Percentiles rank a stretch among this genome's conserved stretches.
Conservation (phyloP, 495 filamentous ascomycete genomes). For the Lentithecium fluviatile region DNA sequence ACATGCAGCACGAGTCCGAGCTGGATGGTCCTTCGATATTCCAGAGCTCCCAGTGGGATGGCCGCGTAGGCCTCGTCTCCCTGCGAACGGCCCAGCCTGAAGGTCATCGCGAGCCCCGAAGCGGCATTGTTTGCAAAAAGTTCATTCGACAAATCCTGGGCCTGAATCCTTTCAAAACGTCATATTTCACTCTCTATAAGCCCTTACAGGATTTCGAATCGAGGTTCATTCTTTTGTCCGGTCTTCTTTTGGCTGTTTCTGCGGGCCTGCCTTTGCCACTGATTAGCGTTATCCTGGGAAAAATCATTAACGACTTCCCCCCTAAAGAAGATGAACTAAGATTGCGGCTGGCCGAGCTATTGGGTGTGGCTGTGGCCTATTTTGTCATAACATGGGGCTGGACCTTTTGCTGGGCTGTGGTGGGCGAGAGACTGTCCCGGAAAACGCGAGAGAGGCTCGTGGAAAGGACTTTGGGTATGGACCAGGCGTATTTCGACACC, state of each 20-base stretch:
- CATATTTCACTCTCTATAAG: slow-evolving; percentile 43
- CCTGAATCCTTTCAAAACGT: slow-evolving; percentile 40
- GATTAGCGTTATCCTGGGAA: slow-evolving; percentile 49
- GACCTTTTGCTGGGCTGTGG: slow-evolving; percentile 42
- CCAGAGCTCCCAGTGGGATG: no score
- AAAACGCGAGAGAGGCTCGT: slow-evolving; percentile 40
- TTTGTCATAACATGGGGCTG: slow-evolving; percentile 46
- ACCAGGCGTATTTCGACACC: slow-evolving; percentile 44
- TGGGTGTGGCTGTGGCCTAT: slow-evolving; percentile 44
- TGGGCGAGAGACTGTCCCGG: slow-evolving; percentile 43
- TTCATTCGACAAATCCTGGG: slow-evolving; percentile 34
- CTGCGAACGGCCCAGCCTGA: no score
- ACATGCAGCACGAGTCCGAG: no score
- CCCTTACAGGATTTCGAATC: slow-evolving; percentile 33
- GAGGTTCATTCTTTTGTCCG: slow-evolving; percentile 31
- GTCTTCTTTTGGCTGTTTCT: slow-evolving; percentile 41
- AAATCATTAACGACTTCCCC: slow-evolving; percentile 47
- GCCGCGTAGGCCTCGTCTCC: no score
- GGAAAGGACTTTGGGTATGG: slow-evolving; percentile 41
- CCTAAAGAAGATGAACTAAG: slow-evolving; percentile 42
- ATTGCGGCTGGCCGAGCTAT: slow-evolving; percentile 38
- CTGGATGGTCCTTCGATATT: no score
- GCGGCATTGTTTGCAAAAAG: slow-evolving; percentile 3
- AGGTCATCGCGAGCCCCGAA: no score
- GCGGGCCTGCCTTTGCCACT: slow-evolving; percentile 46